Evolutionary conservation across 164 flowering plant genomes (phyloP), one percentile per base, ranked within the genome.

Genomic region (Magnolia kwangsiensis): DNA sequence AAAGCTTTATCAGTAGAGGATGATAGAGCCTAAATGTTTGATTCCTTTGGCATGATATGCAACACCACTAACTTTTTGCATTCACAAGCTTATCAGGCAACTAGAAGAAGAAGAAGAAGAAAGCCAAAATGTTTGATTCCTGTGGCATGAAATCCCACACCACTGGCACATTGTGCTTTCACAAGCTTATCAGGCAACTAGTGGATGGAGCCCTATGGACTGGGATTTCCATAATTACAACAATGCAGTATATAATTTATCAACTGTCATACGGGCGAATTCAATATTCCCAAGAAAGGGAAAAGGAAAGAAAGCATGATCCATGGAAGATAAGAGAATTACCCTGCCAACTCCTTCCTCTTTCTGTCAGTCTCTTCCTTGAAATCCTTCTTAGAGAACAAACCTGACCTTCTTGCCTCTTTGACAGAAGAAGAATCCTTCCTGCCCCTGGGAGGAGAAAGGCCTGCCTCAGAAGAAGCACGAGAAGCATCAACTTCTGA

Each of bases 361-460:
- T 79, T 83, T 80, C 83, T 88, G 67, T 81, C 74, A 73, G 82
- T 83, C 76, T 88, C 92, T 70, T 88, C 87, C 77, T 85, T 85
- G 21, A 93, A 83, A 58, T 94, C 99, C 79, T 78, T 71, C 23
- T 87, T 91, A 63, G 85, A 80, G 70, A 96, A 75, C 76, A 96
- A 79, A 72, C 99, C 99, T 78, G 91, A 81, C 81, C 84, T 88
- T 51, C 78, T 82, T 31, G n/a, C 82, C 77, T 80, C 86, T 77
- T 85, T 87, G 50, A 49, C 31, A 7, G 83, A 49, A 16, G 80
- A 29, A 13, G 55, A 24, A 70, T 80, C 84, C 73, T 83, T 90
- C 75, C 69, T 66, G 24, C 49, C 58, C 83, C 98, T 88, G 9
- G 95, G 89, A 1, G 95, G 93, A 76, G 97, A 95, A 75, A 89